Evolutionary conservation across 129 eudicot species (phyloP).

Genomic region (Pittosporum tobira): DNA sequence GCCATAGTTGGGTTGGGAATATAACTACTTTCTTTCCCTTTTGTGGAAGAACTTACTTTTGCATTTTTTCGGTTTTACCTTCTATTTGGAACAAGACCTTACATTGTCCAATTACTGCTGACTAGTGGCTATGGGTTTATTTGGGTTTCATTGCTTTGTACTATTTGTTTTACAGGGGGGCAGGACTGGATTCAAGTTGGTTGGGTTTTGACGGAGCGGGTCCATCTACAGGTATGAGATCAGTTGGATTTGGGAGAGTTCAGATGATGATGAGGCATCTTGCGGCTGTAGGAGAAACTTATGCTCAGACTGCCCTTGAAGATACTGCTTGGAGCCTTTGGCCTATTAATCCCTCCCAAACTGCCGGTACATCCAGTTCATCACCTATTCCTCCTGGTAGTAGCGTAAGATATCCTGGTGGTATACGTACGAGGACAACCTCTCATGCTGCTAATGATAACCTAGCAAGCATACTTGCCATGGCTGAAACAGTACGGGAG

Average conservation of each 20-base stretch:
- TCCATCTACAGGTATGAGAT: constrained; percentile 56
- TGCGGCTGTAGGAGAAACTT: constrained; percentile 94
- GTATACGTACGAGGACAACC: constrained; percentile 38
- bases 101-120: not conserved
- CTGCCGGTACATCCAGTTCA: constrained; percentile 58
- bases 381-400: constrained; percentile 41
- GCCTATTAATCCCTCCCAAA: constrained; percentile 61
- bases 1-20: not conserved
- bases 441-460: constrained; percentile 46
- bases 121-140: not conserved
- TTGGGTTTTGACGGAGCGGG: constrained; percentile 81
- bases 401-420: constrained; percentile 34
- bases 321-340: constrained; percentile 84
- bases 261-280: constrained; percentile 99
- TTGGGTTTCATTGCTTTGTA: not conserved
- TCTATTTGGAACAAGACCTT: too few species aligned
- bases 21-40: not conserved
- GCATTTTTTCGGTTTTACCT: not conserved
- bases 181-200: constrained; percentile 69
- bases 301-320: constrained; percentile 81
- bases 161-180: constrained; percentile 42
- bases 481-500: constrained; percentile 96
- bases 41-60: not conserved
- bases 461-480: constrained; percentile 64
- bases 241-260: constrained; percentile 70